Percentiles rank a stretch among this genome's conserved stretches.
Conservation (phyloP, 371 early-diverging fungal species). For the Circinella minor region DNA sequence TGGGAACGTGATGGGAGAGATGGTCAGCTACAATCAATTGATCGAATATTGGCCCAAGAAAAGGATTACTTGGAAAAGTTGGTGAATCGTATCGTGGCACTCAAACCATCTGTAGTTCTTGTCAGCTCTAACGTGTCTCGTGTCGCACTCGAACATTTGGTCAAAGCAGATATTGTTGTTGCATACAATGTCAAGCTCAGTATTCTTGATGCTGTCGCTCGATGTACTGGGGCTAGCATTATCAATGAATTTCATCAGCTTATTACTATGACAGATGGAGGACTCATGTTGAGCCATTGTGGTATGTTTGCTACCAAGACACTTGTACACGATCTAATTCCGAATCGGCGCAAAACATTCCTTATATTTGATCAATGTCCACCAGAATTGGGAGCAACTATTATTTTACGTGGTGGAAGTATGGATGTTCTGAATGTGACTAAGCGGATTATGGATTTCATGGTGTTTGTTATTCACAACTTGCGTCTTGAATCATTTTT, state of each 20-base stretch:
- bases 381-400: slow-evolving; percentile 82
- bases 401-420: slow-evolving; percentile 86
- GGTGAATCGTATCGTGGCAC: slow-evolving; percentile 77
- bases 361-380: slow-evolving; percentile 89
- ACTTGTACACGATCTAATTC: slow-evolving; percentile 77
- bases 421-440: slow-evolving; percentile 65
- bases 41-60: slow-evolving; percentile 84
- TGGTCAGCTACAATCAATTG: slow-evolving; percentile 79
- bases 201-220: slow-evolving; percentile 82
- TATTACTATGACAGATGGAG: slow-evolving; percentile 48
- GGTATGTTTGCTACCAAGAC: slow-evolving; percentile 79
- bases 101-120: slow-evolving; percentile 84
- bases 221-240: slow-evolving; percentile 86
- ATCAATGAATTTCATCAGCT: slow-evolving; percentile 85
- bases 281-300: slow-evolving; percentile 83
- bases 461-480: slow-evolving; percentile 85
- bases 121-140: slow-evolving; percentile 85
- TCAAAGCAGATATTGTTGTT: slow-evolving; percentile 79
- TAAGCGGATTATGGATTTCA: slow-evolving; percentile 80
- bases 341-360: slow-evolving; percentile 83
- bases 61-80: slow-evolving; percentile 81
- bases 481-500: slow-evolving; percentile 87
- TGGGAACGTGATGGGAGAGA: slow-evolving; percentile 82
- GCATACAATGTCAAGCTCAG: slow-evolving; percentile 86
- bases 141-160: slow-evolving; percentile 83